phyloP scores from a whole-genome alignment of 176 grass and related monocot genomes.

The Carex cristatella region DNA sequence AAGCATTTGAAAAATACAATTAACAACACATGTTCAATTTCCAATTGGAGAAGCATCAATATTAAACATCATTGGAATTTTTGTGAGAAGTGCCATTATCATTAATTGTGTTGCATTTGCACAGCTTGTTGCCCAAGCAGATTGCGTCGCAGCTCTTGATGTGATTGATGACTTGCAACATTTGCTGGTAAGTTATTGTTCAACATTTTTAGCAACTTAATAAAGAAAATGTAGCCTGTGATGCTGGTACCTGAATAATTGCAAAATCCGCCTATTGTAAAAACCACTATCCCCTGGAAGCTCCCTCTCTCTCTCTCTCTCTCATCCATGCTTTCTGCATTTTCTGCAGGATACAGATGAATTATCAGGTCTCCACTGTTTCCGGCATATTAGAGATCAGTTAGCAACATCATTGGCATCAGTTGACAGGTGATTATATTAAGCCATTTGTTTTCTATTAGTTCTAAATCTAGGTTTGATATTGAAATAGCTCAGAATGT shows the following conservation, averaged over 20 bases:
- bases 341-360: constrained; percentile 84
- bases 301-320: constrained; percentile 17
- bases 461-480: background rate
- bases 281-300: background rate
- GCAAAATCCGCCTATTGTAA: background rate
- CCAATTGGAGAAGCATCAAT: background rate
- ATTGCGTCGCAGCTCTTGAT: constrained; percentile 94
- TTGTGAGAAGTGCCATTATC: background rate
- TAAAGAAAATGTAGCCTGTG: background rate
- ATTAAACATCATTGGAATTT: constrained; percentile 8
- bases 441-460: background rate
- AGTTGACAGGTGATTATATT: constrained; percentile 58
- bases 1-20: constrained; percentile 1
- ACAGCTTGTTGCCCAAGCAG: constrained; percentile 91
- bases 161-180: constrained; percentile 89
- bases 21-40: background rate
- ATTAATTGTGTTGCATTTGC: constrained; percentile 12
- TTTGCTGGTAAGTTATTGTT: constrained; percentile 66
- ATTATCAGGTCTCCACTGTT: constrained; percentile 92
- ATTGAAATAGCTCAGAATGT: constrained; percentile 1
- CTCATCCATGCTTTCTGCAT: background rate
- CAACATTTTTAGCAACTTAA: background rate
- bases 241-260: background rate
- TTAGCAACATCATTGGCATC: constrained; percentile 76
- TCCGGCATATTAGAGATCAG: constrained; percentile 91